Conservation (phyloP, 495 filamentous ascomycete species). For the Aspergillus saccharolyticus region DNA sequence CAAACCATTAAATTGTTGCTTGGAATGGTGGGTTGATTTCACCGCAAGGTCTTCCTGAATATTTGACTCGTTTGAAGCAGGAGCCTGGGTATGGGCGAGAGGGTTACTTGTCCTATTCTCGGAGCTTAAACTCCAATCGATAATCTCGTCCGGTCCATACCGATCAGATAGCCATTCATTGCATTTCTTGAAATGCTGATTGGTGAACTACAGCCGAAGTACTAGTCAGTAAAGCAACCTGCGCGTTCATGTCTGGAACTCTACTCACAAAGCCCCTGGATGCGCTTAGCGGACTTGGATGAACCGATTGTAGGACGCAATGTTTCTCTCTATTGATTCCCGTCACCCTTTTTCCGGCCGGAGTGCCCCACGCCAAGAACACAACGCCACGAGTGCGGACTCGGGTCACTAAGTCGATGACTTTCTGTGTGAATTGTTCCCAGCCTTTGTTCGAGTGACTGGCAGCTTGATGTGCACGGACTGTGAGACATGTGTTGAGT, state of each 20-base stretch:
- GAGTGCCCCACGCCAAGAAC: slow-evolving; percentile 88
- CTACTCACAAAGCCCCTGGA: slow-evolving; percentile 59
- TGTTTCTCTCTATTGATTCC: slow-evolving; percentile 68
- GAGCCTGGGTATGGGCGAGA: slow-evolving; percentile 10
- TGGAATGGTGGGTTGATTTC: slow-evolving; percentile 1
- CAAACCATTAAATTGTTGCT: slow-evolving; percentile 6
- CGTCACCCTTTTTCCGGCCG: slow-evolving; percentile 67
- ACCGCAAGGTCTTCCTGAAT: slow-evolving; percentile 7
- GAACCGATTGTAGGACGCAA: slow-evolving; percentile 74
- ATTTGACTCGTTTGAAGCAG: slow-evolving; percentile 15
- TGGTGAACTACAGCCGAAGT: slow-evolving; percentile 56
- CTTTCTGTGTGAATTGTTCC: slow-evolving; percentile 87
- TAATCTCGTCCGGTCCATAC: slow-evolving; percentile 73
- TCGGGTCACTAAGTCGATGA: slow-evolving; percentile 79
- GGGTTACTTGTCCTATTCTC: slow-evolving; percentile 16
- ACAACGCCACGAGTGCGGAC: slow-evolving; percentile 75
- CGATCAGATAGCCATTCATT: slow-evolving; percentile 80
- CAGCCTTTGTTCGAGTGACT: slow-evolving; percentile 79
- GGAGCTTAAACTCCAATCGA: slow-evolving; percentile 77
- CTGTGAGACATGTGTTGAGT: slow-evolving; percentile 89
- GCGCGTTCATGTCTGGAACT: not conserved
- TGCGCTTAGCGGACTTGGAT: slow-evolving; percentile 89
- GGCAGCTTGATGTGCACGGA: slow-evolving; percentile 79
- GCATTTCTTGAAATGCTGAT: slow-evolving; percentile 79
- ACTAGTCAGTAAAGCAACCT: not conserved